Evolutionary conservation across 1,284 basidiomycete genomes (phyloP).

Genomic region (Inonotus hispidus): DNA sequence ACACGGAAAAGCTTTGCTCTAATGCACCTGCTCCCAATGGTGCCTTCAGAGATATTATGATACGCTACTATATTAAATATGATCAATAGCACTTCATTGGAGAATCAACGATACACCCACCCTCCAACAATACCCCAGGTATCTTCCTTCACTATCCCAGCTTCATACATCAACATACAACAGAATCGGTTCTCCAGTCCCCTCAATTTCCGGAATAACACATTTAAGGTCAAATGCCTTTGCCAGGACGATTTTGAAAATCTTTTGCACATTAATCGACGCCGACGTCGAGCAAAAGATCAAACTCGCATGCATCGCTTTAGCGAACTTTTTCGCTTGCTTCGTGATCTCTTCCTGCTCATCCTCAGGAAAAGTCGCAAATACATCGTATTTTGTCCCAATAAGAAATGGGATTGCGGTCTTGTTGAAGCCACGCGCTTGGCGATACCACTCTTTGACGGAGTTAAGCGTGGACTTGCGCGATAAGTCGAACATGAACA

Average conservation of each 20-base stretch:
- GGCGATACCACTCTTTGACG: slow-evolving; percentile 99
- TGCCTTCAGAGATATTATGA: neutral
- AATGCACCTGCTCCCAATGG: neutral
- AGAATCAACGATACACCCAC: neutral
- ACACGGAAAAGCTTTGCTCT: neutral
- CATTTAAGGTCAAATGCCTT: slow-evolving; percentile 91
- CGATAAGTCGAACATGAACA: slow-evolving; percentile 99
- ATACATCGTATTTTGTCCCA: slow-evolving; percentile 97
- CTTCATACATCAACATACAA: slow-evolving; percentile 84
- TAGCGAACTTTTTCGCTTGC: slow-evolving; percentile 95
- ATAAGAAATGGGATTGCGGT: slow-evolving; percentile 95
- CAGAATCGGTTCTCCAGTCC: slow-evolving; percentile 87
- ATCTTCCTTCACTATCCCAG: neutral
- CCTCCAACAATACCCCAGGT: neutral
- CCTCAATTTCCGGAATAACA: slow-evolving; percentile 94
- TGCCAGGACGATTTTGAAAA: slow-evolving; percentile 94
- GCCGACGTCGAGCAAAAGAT: slow-evolving; percentile 98
- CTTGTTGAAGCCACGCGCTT: slow-evolving; percentile 98
- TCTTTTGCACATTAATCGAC: slow-evolving; percentile 99
- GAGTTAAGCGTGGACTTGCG: slow-evolving; percentile 96
- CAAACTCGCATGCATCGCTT: slow-evolving; percentile 97
- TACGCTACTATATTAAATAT: neutral
- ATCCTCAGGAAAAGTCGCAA: slow-evolving; percentile 91
- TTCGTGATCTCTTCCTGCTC: slow-evolving; percentile 99
- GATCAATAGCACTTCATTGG: neutral